Percentiles rank a stretch among this genome's conserved stretches.
Evolutionary conservation across 352 stramenopile genomes (phyloP).

Genomic region (Phytopythium helicoides): DNA sequence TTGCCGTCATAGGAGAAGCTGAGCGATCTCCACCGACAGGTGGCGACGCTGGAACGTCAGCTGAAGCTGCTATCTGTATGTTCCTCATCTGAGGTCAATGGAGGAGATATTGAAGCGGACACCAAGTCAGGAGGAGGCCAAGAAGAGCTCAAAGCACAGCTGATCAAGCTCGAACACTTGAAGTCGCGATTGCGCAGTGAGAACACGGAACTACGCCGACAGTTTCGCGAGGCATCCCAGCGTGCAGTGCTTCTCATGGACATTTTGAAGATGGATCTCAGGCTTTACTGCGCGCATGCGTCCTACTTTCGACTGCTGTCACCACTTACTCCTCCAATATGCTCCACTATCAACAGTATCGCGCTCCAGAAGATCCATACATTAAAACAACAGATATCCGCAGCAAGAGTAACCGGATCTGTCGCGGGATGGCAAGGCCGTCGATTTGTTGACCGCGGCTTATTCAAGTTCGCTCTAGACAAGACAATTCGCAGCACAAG

Average conservation of each 20-base stretch:
- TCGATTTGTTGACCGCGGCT: conserved; percentile 10
- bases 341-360: conserved; percentile 10
- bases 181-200: conserved; percentile 13
- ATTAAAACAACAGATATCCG: conserved; percentile 3
- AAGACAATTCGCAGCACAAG: conserved; percentile 19
- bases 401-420: conserved; percentile 9
- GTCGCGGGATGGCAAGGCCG: conserved; percentile 29
- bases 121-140: too few relatives aligned
- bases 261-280: conserved; percentile 29
- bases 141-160: background rate
- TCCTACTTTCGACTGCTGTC: conserved; percentile 29
- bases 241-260: conserved; percentile 17
- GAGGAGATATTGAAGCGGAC: too few relatives aligned
- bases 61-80: too few relatives aligned
- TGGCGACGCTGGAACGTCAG: too few relatives aligned
- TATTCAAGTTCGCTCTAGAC: conserved; percentile 25
- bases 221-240: conserved; percentile 15
- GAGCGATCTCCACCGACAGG: too few relatives aligned
- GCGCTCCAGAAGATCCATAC: conserved; percentile 12
- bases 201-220: conserved; percentile 23
- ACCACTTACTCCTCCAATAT: conserved; percentile 18
- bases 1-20: too few relatives aligned
- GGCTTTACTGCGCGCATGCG: conserved; percentile 24
- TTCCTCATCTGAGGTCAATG: too few relatives aligned
- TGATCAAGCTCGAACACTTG: background rate